Percentiles rank a stretch among this genome's conserved stretches.
Evolutionary conservation across 1,284 basidiomycete genomes (phyloP).

Genomic region (Ganoderma resinaceum): DNA sequence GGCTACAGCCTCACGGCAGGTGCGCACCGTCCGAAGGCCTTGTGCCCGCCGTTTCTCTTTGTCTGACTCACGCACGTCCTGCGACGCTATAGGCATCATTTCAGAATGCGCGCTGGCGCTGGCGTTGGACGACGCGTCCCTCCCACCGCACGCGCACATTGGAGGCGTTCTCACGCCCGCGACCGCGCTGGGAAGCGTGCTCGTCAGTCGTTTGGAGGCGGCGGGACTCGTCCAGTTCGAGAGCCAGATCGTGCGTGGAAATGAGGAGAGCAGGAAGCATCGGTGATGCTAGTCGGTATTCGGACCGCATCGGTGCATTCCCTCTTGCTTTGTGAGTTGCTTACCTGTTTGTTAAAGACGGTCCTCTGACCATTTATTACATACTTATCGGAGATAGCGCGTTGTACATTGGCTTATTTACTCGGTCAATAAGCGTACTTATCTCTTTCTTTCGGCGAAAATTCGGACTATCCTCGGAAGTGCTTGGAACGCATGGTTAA

Average conservation of each 20-base stretch:
- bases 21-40: neutral
- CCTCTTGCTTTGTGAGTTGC: neutral
- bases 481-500: neutral
- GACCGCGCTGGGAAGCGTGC: constrained; percentile 75
- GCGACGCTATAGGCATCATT: constrained; percentile 52
- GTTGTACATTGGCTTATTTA: neutral
- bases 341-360: neutral
- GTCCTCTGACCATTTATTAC: neutral
- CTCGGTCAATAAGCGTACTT: neutral
- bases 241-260: constrained; percentile 47
- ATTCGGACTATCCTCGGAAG: neutral
- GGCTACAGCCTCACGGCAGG: constrained; percentile 70
- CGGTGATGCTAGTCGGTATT: constrained; percentile 18
- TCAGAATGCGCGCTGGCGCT: constrained; percentile 79
- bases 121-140: constrained; percentile 55
- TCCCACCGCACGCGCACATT: constrained; percentile 60
- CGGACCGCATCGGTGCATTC: neutral
- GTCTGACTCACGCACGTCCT: neutral
- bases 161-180: constrained; percentile 86
- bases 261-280: constrained; percentile 34
- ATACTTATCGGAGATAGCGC: neutral
- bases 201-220: constrained; percentile 69
- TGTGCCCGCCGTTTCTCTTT: neutral
- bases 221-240: constrained; percentile 63
- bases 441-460: neutral